Base-by-base conservation (phyloP, 148 eudicot species). In the Camellia sinensis region DNA sequence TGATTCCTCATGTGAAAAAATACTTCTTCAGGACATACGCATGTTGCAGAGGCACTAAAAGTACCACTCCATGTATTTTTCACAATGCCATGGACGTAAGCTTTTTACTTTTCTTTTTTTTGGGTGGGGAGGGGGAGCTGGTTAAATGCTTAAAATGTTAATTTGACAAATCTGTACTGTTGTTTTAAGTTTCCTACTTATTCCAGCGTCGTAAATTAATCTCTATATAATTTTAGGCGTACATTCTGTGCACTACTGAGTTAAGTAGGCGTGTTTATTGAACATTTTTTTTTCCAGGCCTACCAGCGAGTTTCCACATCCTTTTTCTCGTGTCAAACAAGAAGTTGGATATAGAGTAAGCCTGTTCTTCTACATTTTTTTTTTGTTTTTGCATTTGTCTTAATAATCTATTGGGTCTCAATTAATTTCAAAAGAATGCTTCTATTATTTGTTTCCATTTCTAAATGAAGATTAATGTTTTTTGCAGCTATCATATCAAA, bases 61-160 rank as follows among this genome's bases (percentile, higher is more conserved):
- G 85, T 91, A 79, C 94, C 94, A 8, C 84, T 91, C 66, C 94
- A 91, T 82, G 83, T 91, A 76, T 88, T 88, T 80, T 91, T 91
- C 74, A 91, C 94, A 15, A 89, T 91, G 94, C 94, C 94, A 41
- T 91, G 94, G 94, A 91, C 94, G 94, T 91, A 88, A 88, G 92
- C 37, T 29, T 29, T 29, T 29, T 29, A 29, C 37, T 84, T 0
- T 18, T 18, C 45, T 62, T 7, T 66, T 15, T 29, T 40, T 78
- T 40, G 59, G n/a, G 48, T 46, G 56, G 29, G 64, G 22, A n/a
- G 5, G 48, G 40, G 64, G 71, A 4, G 12, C 50, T 67, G 6
- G 75, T 8, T 53, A n/a, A 61, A 4, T 19, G 37, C 43, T 79
- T 40, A 2, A 70, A 60, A 67, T 21, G 17, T 62, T 6, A 44